Evolutionary conservation across 129 eudicot genomes (phyloP), one percentile per base, ranked within the genome.

Genomic region (Arctium lappa): DNA sequence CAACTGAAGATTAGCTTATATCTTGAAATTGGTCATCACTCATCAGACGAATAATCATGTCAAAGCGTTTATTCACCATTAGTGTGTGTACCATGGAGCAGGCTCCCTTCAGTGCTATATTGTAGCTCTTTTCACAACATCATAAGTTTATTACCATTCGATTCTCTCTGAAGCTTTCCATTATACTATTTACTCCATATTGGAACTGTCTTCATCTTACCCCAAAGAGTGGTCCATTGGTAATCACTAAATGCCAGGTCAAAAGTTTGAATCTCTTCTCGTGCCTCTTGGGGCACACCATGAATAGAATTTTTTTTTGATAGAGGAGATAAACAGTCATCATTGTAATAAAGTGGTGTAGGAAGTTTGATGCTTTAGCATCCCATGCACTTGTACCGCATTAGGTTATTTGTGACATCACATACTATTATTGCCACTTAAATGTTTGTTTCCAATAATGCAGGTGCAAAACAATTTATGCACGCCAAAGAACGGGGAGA

Each of bases 401-500:
- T 69, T 77, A 10, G 44, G 29, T 53, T 53, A 1, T 7, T 12
- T 62, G 30, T 34, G 39, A 33, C 76, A 39, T 79, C 80, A 77
- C 66, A 34, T 65, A 16, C 22, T 11, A 1, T 73, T 74, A 60
- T 36, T 31, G 36, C 32, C 56, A 53, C 75, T 66, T 18, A 72
- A 79, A 2, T 38, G 31, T 89, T 73, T 79, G 11, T 85, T 8
- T 68, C 63, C 60, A 22, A 27, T 84, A 10, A 60, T 89, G 85
- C 80, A 95, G 99, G 99, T 96, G 71, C 99, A 96, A 68, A 96
- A 96, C 91, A 96, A 96, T 87, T 79, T 96, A 73, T 96, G 99
- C 84, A 96, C 99, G 11, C 99, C 99, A 48, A 96, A 96, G 80
- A 96, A 91, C 84, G 99, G 99, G 78, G 98, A 92, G 84, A 93